phyloP scores from a whole-genome alignment of 202 grass and related monocot genomes.

The Miscanthus sacchariflorus region DNA sequence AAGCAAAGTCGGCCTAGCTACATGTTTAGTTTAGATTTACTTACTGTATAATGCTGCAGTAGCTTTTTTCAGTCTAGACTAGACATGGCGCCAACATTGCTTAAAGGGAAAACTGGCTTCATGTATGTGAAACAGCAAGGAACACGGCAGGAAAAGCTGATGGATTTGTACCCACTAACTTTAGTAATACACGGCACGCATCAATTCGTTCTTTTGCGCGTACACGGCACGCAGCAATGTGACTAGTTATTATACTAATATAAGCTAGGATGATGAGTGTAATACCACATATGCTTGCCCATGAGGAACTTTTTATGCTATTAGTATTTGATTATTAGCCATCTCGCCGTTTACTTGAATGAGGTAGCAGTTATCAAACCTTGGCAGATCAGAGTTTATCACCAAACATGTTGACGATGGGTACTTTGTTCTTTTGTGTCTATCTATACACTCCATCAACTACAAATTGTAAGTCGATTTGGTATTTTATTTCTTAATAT shows the following conservation, averaged over 20 bases:
- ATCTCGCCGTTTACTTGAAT: not conserved
- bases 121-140: constrained; percentile 26
- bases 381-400: not conserved
- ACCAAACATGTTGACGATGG: not conserved
- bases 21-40: not conserved
- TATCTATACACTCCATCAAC: not conserved
- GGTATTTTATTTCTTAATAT: too few relatives aligned
- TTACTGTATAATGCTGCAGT: not conserved
- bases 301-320: not conserved
- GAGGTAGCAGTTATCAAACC: not conserved
- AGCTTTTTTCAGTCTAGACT: not conserved
- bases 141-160: constrained; percentile 39
- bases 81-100: not conserved
- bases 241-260: not conserved
- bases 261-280: not conserved
- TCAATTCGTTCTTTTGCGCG: constrained; percentile 1
- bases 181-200: constrained; percentile 21
- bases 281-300: not conserved
- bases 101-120: constrained; percentile 15
- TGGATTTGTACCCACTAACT: constrained; percentile 47
- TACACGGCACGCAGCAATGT: not conserved
- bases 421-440: not conserved
- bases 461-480: too few relatives aligned
- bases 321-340: not conserved
- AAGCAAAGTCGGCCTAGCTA: not conserved